Evolutionary conservation across 441 rosid species (phyloP).

Genomic region (Omphalea diandra): DNA sequence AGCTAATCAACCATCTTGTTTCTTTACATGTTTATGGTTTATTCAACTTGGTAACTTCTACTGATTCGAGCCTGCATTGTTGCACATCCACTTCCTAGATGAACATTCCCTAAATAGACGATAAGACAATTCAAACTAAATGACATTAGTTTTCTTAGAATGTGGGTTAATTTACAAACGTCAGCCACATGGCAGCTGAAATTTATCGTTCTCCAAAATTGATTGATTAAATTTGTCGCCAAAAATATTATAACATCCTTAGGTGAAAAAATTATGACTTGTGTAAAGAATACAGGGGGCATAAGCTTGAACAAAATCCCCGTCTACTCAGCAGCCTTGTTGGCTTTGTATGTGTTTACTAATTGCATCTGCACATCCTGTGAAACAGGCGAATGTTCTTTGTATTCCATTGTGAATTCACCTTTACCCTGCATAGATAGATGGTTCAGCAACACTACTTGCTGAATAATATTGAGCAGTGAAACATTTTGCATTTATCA

Average conservation of each 20-base stretch:
- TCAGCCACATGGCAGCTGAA: background rate
- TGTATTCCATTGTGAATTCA: conserved; percentile 98
- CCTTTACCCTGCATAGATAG: conserved; percentile 70
- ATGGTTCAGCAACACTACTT: background rate
- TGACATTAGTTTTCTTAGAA: background rate
- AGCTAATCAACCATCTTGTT: no score
- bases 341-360: conserved; percentile 69
- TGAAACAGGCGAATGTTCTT: conserved; percentile 83
- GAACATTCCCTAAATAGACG: no score
- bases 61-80: no score
- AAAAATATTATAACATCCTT: background rate
- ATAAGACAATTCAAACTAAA: no score
- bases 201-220: conserved; percentile 6
- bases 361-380: conserved; percentile 86
- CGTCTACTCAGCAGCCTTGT: conserved; percentile 48
- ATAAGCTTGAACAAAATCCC: background rate
- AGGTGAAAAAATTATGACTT: background rate
- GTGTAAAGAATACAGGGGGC: background rate
- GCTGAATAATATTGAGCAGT: background rate
- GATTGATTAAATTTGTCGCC: background rate
- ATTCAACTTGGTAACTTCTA: no score
- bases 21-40: no score
- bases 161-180: background rate
- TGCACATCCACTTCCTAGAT: no score
- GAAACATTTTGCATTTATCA: background rate